Conservation (phyloP, 2,329 filamentous ascomycete genomes). For the Acarospora socialis region DNA sequence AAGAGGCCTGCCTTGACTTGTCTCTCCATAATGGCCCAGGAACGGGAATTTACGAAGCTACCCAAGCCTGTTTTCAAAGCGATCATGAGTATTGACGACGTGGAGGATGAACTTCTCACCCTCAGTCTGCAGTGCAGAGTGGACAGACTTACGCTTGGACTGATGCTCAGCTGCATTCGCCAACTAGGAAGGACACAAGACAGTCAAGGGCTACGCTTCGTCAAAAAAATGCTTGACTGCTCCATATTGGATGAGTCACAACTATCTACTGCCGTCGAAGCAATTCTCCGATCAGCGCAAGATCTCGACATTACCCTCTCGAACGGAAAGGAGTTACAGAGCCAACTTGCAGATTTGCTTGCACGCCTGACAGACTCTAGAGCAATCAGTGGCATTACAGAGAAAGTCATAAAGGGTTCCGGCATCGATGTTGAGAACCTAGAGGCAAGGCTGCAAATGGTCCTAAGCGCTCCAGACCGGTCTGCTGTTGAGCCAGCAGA, state of each 20-base stretch:
- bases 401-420: conserved; percentile 50
- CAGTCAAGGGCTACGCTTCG: conserved; percentile 36
- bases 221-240: conserved; percentile 25
- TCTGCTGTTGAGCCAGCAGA: conserved; percentile 10
- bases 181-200: conserved; percentile 47
- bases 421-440: conserved; percentile 60
- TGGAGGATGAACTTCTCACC: conserved; percentile 45
- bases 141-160: conserved; percentile 56
- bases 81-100: conserved; percentile 47
- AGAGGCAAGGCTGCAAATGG: conserved; percentile 59
- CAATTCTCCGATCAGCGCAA: conserved; percentile 22
- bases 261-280: conserved; percentile 19
- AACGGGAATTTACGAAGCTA: conserved; percentile 5
- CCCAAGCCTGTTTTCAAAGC: conserved; percentile 22
- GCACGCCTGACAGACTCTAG: conserved; percentile 50
- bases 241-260: conserved; percentile 21
- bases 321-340: conserved; percentile 40
- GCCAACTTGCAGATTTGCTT: conserved; percentile 51
- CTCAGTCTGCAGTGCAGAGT: conserved; percentile 52
- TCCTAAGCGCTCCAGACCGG: background rate
- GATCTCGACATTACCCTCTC: conserved; percentile 45
- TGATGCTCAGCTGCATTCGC: conserved; percentile 52
- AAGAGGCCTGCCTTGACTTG: conserved; percentile 14
- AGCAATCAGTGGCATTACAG: conserved; percentile 47
- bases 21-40: conserved; percentile 11